Evolutionary conservation across 2,329 filamentous ascomycete genomes (phyloP).

Genomic region (Ophiostoma sp.): DNA sequence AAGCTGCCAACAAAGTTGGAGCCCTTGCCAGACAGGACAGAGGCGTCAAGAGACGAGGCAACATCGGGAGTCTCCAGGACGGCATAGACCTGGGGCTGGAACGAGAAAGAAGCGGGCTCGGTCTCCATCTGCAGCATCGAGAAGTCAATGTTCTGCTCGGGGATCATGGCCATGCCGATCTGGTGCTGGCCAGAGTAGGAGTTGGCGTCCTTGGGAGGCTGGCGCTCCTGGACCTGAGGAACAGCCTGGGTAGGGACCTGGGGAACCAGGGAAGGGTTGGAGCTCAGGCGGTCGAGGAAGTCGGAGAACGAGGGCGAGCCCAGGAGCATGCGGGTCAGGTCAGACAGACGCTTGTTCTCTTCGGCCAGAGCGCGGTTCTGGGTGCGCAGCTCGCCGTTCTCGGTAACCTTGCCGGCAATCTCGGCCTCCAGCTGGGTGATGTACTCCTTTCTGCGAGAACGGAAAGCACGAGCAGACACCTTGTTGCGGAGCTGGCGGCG

Average conservation of each 20-base stretch:
- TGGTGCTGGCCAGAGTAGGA: constrained; percentile 57
- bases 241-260: constrained; percentile 28
- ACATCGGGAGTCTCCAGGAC: constrained; percentile 37
- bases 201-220: constrained; percentile 61
- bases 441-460: constrained; percentile 98
- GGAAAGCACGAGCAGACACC: constrained; percentile 94
- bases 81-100: constrained; percentile 68
- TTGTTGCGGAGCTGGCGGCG: constrained; percentile 97
- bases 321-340: constrained; percentile 75
- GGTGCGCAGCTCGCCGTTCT: constrained; percentile 71
- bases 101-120: constrained; percentile 48
- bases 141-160: constrained; percentile 72
- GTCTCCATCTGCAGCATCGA: constrained; percentile 60
- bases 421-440: constrained; percentile 90
- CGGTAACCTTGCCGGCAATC: constrained; percentile 74
- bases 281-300: constrained; percentile 67
- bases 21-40: constrained; percentile 65
- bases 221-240: constrained; percentile 36
- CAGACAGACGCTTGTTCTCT: constrained; percentile 75
- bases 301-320: constrained; percentile 76
- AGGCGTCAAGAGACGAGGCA: constrained; percentile 47
- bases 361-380: constrained; percentile 79
- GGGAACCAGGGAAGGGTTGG: constrained; percentile 44
- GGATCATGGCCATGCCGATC: constrained; percentile 77
- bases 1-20: constrained; percentile 49